phyloP scores from a whole-genome alignment of 2,329 filamentous ascomycete species.

The Magnaporthiopsis rhizophila region DNA sequence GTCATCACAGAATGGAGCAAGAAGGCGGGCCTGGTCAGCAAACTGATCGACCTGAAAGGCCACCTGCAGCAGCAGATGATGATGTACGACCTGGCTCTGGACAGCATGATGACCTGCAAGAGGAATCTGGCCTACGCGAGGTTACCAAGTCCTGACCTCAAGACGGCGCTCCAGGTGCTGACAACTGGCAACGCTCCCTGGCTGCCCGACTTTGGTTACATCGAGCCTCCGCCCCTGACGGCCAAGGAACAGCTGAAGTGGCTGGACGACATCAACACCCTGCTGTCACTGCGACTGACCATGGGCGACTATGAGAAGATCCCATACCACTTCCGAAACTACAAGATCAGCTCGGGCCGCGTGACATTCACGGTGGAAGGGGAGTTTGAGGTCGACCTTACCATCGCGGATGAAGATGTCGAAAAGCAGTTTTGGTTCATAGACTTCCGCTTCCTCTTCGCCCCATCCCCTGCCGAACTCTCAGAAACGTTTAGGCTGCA shows the following conservation, averaged over 20 bases:
- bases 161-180: conserved; percentile 78
- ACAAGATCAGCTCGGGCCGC: conserved; percentile 73
- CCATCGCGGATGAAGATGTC: conserved; percentile 78
- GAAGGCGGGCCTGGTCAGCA: conserved; percentile 69
- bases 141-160: conserved; percentile 82
- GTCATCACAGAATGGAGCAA: conserved; percentile 88
- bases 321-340: conserved; percentile 69
- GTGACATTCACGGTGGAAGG: conserved; percentile 76
- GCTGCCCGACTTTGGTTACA: conserved; percentile 77
- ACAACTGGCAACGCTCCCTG: conserved; percentile 68
- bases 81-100: conserved; percentile 52
- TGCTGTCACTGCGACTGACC: conserved; percentile 75
- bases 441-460: conserved; percentile 79
- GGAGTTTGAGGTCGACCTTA: conserved; percentile 91
- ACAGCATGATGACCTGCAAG: conserved; percentile 64
- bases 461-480: conserved; percentile 55
- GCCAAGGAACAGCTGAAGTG: conserved; percentile 65
- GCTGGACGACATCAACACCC: conserved; percentile 73
- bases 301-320: conserved; percentile 71
- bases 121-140: conserved; percentile 63
- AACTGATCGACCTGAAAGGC: conserved; percentile 76
- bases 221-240: conserved; percentile 64
- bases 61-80: conserved; percentile 60
- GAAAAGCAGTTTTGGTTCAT: conserved; percentile 88
- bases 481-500: conserved; percentile 55